phyloP scores from a whole-genome alignment of 2,329 filamentous ascomycete species.

The Arthroderma sp. region DNA sequence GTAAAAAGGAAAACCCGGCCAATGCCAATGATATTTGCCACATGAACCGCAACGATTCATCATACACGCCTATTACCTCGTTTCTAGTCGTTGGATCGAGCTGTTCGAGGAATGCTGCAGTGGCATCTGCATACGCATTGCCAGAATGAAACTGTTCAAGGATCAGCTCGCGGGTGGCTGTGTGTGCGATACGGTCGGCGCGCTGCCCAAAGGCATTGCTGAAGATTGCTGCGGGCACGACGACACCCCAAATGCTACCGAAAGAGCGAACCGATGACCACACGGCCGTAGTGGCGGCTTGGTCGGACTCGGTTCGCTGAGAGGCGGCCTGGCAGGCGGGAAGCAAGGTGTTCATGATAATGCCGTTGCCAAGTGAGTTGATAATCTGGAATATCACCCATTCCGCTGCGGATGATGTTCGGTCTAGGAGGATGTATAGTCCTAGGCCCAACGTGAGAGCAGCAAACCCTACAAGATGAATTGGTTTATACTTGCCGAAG shows the following conservation, averaged over 20 bases:
- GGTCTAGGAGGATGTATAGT: conserved; percentile 19
- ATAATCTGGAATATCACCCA: conserved; percentile 26
- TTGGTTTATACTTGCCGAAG: conserved; percentile 24
- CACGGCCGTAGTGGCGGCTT: not conserved
- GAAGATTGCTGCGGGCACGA: conserved; percentile 24
- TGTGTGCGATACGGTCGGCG: not conserved
- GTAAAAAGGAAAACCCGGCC: conserved; percentile 6
- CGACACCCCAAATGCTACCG: conserved; percentile 24
- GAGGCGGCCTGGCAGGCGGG: conserved; percentile 22
- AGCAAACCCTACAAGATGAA: conserved; percentile 22
- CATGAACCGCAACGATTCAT: conserved; percentile 1
- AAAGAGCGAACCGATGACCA: conserved; percentile 22
- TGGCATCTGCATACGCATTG: conserved; percentile 9
- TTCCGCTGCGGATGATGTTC: conserved; percentile 16
- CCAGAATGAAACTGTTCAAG: conserved; percentile 1
- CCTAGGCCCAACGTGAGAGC: conserved; percentile 21
- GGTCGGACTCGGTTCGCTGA: not conserved
- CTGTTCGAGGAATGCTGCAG: conserved; percentile 5
- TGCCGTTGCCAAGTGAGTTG: conserved; percentile 18
- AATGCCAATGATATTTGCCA: conserved; percentile 10
- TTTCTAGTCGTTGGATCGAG: not conserved
- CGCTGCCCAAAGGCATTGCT: conserved; percentile 15
- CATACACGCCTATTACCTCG: conserved; percentile 8
- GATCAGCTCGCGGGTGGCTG: not conserved
- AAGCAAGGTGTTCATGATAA: conserved; percentile 19